phyloP scores from a whole-genome alignment of 1,139 yeast genomes.

The Debaryomyces sp. region DNA sequence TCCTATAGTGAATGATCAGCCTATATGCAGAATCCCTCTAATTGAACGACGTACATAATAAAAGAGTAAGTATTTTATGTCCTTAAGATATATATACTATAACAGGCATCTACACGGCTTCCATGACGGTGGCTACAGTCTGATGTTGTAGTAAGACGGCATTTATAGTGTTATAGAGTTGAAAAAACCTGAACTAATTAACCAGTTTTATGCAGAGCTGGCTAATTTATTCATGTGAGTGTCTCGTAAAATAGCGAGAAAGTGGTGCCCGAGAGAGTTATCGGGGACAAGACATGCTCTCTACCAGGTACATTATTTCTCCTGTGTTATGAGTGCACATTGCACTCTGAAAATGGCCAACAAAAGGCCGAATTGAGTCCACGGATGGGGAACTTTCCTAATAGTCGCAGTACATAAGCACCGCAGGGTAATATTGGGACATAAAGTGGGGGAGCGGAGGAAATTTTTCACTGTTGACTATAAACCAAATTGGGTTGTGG shows the following conservation, averaged over 20 bases:
- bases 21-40: neutral
- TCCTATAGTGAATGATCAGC: constrained; percentile 4
- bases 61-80: neutral
- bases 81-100: neutral
- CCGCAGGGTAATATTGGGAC: neutral
- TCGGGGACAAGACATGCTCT: neutral
- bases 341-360: neutral
- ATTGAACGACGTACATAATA: neutral
- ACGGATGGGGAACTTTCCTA: neutral
- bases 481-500: neutral
- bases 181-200: neutral
- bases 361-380: neutral
- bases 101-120: neutral
- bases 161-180: neutral
- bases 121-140: neutral
- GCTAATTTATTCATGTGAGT: neutral
- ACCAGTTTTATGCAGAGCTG: neutral
- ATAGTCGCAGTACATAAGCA: neutral
- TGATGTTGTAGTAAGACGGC: neutral
- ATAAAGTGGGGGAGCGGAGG: constrained; percentile 1
- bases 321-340: neutral
- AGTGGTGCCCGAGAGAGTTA: neutral
- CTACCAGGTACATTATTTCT: neutral
- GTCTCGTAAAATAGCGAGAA: neutral
- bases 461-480: neutral